Base-by-base conservation (phyloP, 2,329 filamentous ascomycete genomes). In the Alternaria gansuensis region DNA sequence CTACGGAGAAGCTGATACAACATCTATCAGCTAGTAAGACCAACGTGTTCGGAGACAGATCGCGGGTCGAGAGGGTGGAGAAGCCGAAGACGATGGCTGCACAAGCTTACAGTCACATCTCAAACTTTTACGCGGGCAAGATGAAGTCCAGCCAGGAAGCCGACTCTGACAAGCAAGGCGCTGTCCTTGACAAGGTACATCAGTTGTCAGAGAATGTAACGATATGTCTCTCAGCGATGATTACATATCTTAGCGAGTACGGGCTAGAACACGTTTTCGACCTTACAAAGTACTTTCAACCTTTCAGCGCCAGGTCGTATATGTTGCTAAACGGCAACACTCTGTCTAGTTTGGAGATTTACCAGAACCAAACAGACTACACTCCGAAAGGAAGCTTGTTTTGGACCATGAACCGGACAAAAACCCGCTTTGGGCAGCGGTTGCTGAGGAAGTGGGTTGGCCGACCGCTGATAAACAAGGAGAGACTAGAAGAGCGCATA, bases 321-420 rank as follows among this genome's bases (percentile, higher is more conserved):
- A 98, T 99, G 95, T 83, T 98, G 4, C 82, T 99, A 60, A 97
- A 96, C 73, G 95, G 94, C 43, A 99, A 97, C 54, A 97, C 94
- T 0, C 81, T 99, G 36, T 94, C 92, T 48, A 97, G 92, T 70
- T 84, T 99, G 11, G 95, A 99, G 75, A 92, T 99, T 2, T 99
- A 97, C 74, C 90, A 93, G 60, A 99, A 99, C 66, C 88, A 93
- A 69, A 98, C 94, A 0, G 93, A 98, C 72, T 87, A 93, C 69
- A 85, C 87, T 0, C 87, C 90, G 58, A 93, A 90, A 69, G 95
- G 95, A 3, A 97, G 93, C 75, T 82, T 99, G 4, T 93, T 98
- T 77, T 99, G 95, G 95, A 92, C 93, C 0, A 83, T 99, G 40
- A 92, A 99, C 79, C 92, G 95, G 69, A 98, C 95, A 0, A 86